Conservation (phyloP, 169 alveolate species). For the Cryptosporidium baileyi region DNA sequence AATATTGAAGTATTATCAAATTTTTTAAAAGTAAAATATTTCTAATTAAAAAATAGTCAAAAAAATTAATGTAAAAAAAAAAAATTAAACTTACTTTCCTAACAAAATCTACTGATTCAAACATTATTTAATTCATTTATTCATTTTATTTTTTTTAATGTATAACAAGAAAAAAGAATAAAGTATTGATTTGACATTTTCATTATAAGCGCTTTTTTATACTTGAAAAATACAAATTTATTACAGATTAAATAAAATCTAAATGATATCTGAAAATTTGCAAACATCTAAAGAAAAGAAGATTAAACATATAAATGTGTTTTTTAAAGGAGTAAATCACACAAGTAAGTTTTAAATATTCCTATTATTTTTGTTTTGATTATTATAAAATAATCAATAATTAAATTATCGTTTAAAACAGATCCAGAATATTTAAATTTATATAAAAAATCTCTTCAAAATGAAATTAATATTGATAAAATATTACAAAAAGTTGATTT, state of each 20-base stretch:
- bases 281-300: too few species aligned
- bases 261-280: too few species aligned
- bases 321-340: slow-evolving; percentile 9
- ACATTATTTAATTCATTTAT: too few species aligned
- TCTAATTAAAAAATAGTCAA: background rate
- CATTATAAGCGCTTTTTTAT: background rate
- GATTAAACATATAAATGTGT: background rate
- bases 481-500: background rate
- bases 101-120: too few species aligned
- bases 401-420: background rate
- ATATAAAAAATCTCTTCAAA: background rate
- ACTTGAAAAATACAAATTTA: background rate
- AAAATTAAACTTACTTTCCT: too few species aligned
- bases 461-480: background rate
- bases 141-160: too few species aligned
- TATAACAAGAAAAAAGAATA: too few species aligned
- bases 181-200: too few species aligned
- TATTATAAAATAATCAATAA: too few species aligned
- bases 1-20: slow-evolving; percentile 31
- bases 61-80: too few species aligned
- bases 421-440: background rate
- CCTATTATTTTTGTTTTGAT: background rate
- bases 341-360: slow-evolving; percentile 47
- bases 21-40: background rate
- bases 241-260: too few species aligned